Conservation (phyloP, 208 protist species). For the Pavlovales sp. region DNA sequence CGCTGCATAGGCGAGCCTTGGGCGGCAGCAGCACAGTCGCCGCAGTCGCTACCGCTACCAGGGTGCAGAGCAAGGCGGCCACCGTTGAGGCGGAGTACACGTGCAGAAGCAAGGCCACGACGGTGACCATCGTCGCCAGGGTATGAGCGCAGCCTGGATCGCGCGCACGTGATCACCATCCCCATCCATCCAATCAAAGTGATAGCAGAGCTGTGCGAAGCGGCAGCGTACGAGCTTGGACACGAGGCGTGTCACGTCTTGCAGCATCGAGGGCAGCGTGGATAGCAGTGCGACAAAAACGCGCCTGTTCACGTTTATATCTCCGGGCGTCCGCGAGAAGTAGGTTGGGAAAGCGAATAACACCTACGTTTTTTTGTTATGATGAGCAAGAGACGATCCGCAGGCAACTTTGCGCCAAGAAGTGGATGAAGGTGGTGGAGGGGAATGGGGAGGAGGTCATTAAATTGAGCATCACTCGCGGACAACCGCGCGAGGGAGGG, state of each 20-base stretch:
- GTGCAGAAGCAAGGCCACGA: no score
- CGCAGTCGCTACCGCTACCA: neutral
- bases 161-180: neutral
- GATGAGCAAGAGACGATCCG: no score
- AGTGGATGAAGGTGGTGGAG: no score
- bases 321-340: neutral
- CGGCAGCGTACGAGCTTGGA: neutral
- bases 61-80: neutral
- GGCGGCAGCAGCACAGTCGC: neutral
- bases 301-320: neutral
- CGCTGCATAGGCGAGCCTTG: no score
- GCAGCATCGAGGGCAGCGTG: conserved; percentile 15
- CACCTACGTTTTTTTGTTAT: no score
- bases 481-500: no score
- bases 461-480: no score
- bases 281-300: neutral
- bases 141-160: neutral
- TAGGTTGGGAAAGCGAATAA: neutral
- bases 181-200: conserved; percentile 36
- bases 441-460: no score
- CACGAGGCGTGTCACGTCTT: conserved; percentile 19
- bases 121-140: no score
- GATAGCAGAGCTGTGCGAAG: neutral
- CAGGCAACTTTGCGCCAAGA: no score
- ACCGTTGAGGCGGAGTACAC: neutral